phyloP scores from a whole-genome alignment of 352 stramenopile species.

The Globisporangium irregulare region DNA sequence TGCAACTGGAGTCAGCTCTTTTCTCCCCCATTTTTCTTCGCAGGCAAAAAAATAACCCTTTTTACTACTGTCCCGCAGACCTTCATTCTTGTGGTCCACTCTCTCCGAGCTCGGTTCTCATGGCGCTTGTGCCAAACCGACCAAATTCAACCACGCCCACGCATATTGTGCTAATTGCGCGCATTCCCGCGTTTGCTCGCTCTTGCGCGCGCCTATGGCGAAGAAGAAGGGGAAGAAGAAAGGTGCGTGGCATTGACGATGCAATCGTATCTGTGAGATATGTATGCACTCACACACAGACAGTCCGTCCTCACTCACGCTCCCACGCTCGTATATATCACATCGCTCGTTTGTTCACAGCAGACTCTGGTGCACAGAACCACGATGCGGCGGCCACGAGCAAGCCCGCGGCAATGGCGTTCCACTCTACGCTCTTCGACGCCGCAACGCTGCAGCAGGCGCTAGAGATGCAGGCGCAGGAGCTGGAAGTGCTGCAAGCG shows the following conservation, averaged over 20 bases:
- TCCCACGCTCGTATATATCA: background rate
- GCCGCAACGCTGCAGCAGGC: slow-evolving; percentile 42
- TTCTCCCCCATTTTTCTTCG: background rate
- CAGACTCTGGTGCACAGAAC: background rate
- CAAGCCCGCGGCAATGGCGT: slow-evolving; percentile 14
- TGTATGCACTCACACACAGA: too few relatives aligned
- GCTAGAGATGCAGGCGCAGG: slow-evolving; percentile 66
- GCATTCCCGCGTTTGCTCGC: background rate
- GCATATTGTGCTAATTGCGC: background rate
- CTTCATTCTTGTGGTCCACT: slow-evolving; percentile 6
- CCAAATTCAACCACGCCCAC: background rate
- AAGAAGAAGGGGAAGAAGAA: slow-evolving; percentile 82
- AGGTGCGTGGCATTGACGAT: slow-evolving; percentile 24
- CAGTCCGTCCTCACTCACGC: too few relatives aligned
- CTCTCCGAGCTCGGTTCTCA: background rate
- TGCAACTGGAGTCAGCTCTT: background rate
- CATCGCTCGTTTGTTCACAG: background rate
- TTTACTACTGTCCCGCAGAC: background rate
- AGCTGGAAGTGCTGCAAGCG: slow-evolving; percentile 78
- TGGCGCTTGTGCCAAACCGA: background rate
- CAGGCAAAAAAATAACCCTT: background rate
- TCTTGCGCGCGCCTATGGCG: slow-evolving; percentile 36
- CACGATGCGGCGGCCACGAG: background rate
- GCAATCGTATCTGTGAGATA: too few relatives aligned
- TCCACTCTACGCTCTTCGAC: slow-evolving; percentile 28